Evolutionary conservation across 306 rosid genomes (phyloP).

Genomic region (Fragaria nilgerrensis): DNA sequence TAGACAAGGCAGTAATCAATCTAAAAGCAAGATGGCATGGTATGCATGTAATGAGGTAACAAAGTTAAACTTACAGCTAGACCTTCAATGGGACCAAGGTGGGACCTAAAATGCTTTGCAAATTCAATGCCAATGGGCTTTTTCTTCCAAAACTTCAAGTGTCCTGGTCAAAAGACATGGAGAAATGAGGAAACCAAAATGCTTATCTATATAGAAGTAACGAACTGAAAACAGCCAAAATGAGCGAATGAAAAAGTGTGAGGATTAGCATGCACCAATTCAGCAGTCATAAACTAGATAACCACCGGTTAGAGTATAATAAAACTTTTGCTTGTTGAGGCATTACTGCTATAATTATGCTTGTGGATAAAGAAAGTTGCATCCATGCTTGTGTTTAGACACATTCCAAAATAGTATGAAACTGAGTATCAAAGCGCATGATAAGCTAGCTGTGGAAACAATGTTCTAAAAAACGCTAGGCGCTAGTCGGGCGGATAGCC

Average conservation of each 20-base stretch:
- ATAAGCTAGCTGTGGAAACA: not conserved
- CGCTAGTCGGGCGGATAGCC: no score
- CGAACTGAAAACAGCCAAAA: not conserved
- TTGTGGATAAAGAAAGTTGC: not conserved
- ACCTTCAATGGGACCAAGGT: conserved; percentile 96
- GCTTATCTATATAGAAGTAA: no score
- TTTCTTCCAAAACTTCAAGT: conserved; percentile 98
- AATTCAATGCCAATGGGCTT: conserved; percentile 83
- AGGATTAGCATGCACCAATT: not conserved
- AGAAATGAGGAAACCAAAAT: not conserved
- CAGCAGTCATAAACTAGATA: not conserved
- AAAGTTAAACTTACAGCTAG: conserved; percentile 62
- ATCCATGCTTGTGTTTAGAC: not conserved
- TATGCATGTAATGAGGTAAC: conserved; percentile 14
- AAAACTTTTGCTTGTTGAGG: not conserved
- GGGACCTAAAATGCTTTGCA: conserved; percentile 96
- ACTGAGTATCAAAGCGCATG: not conserved
- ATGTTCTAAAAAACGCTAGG: no score
- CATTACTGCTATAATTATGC: not conserved
- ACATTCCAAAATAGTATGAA: not conserved
- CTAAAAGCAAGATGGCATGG: conserved; percentile 10
- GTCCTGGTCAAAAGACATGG: conserved; percentile 45
- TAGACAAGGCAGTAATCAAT: conserved; percentile 19
- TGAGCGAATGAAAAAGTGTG: not conserved
- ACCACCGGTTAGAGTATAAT: not conserved